Conservation (phyloP, 805 yeast species). For the Pichia occidentalis region DNA sequence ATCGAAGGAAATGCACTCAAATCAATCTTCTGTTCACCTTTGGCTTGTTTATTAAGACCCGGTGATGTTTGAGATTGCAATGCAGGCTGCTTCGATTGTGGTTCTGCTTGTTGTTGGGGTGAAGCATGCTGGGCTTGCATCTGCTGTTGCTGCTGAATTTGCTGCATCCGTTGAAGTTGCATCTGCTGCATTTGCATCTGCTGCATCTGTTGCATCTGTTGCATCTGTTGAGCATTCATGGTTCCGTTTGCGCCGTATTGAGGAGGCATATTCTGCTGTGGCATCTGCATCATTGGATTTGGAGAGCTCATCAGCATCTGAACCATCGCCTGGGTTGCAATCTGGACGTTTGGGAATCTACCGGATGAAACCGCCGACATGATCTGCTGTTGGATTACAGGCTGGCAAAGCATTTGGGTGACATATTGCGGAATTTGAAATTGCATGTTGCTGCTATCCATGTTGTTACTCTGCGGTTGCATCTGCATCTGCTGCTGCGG, state of each 20-base stretch:
- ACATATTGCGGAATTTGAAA: constrained; percentile 23
- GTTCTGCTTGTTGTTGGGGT: constrained; percentile 5
- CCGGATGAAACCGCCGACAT: constrained; percentile 30
- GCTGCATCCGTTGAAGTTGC: constrained; percentile 13
- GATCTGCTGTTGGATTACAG: constrained; percentile 26
- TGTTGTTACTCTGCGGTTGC: constrained; percentile 20
- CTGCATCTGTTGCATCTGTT: constrained; percentile 16
- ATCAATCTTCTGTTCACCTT: constrained; percentile 7
- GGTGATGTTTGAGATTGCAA: constrained; percentile 9
- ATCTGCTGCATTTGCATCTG: constrained; percentile 18
- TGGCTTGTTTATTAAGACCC: no score
- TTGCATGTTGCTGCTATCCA: constrained; percentile 17
- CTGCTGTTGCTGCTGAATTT: constrained; percentile 3
- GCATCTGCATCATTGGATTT: constrained; percentile 17
- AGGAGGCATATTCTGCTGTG: background rate
- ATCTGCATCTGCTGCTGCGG: constrained; percentile 25
- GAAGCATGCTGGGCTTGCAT: constrained; percentile 16
- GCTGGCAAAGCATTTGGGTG: constrained; percentile 19
- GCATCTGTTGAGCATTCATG: constrained; percentile 5
- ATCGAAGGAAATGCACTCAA: constrained; percentile 24
- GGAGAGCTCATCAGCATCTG: constrained; percentile 26
- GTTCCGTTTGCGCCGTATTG: background rate
- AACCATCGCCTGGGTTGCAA: constrained; percentile 29
- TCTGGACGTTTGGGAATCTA: constrained; percentile 27
- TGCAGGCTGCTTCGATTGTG: background rate